Evolutionary conservation across 2,329 filamentous ascomycete genomes (phyloP), one percentile per base, ranked within the genome.

Genomic region (Camillea tinctor): DNA sequence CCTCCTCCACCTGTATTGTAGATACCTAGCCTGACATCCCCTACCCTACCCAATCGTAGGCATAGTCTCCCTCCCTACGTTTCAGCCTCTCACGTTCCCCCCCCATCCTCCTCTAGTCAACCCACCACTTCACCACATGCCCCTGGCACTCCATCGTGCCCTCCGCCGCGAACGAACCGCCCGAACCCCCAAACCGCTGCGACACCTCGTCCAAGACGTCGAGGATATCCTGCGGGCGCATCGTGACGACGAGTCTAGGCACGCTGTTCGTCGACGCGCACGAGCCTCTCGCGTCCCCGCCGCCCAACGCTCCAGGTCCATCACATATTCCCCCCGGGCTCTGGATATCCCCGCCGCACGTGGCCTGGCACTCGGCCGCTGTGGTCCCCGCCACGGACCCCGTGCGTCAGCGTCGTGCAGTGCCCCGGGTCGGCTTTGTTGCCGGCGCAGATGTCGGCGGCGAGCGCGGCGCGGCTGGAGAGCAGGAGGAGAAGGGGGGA

Each of bases 171-270:
- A 71, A 55, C 50, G 44, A 53, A 2, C 66, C 68, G 4, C 55
- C 56, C 15, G 36, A 5, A 1, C 49, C 52, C 0, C 63, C 68
- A 36, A 67, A 71, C 11, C 64, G 59, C 13, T 54, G 56, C 1
- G 67, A 52, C 2, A 52, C 59, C 55, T 58, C 66, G 15, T 61
- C 66, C 8, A 66, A 57, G 1, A 67, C 36, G 22, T 66, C 64
- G 1, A 70, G 54, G 20, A 71, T 68, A 19, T 71, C 69, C 60
- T 68, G 66, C 24, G 69, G 70, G 15, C 55, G 15, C 24, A 71
- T 49, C 9, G 8, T n/a, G 57, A 70, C 6, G 26, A 30, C 19
- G 66, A 61, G 22, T 52, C 9, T n/a, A n/a, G 20, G 50, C 13
- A 11, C 57, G 60, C 4, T 66, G 64, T 11, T 48, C 54, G 1